Evolutionary conservation across 2,329 filamentous ascomycete genomes (phyloP), one percentile per base, ranked within the genome.

Genomic region (Monilinia fructicola): DNA sequence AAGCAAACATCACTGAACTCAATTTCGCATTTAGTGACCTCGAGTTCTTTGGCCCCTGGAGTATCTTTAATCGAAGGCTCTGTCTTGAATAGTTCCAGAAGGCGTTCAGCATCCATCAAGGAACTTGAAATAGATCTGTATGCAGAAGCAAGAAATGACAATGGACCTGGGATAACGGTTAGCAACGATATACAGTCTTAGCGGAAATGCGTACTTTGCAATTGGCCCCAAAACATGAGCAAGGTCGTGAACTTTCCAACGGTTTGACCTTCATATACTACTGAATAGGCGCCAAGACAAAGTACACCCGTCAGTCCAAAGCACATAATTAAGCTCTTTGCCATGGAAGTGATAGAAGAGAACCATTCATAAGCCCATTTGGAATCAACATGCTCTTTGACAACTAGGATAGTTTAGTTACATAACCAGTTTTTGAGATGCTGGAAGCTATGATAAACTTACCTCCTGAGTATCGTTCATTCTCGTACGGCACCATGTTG

Each of bases 201-300:
- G 48, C 31, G 59, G 67, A 67, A 11, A 73, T 74, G 4, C 74
- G 28, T 73, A 77, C 70, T 74, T 73, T 73, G 80, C 69, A 85
- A 68, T 75, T 82, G 76, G 73, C 78, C 76, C 88, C 88, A 91
- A 75, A 90, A 91, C 44, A 84, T 82, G 21, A 89, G 79, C 35
- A 91, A 76, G 23, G 87, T 87, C 5, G 90, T 84, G 68, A 91
- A 87, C 67, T 83, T 83, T 52, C 87, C 87, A 16, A 88, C 78
- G 0, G 82, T 79, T 54, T 81, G 81, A 11, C 75, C 73, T 0
- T 82, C 82, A 48, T 78, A 78, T 0, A 68, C 64, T 23, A 74
- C 72, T 58, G 75, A 71, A 50, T 70, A 76, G 18, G 70, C 69
- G 11, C 72, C 74, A 23, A 76, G 68, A 48, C 67, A 73, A 21